Percentiles rank a stretch among this genome's conserved stretches.
These are phyloP conservation scores for Phytopythium boreale DNA, from an alignment of 352 stramenopile genomes.

Conservation along the genomic window DNA sequence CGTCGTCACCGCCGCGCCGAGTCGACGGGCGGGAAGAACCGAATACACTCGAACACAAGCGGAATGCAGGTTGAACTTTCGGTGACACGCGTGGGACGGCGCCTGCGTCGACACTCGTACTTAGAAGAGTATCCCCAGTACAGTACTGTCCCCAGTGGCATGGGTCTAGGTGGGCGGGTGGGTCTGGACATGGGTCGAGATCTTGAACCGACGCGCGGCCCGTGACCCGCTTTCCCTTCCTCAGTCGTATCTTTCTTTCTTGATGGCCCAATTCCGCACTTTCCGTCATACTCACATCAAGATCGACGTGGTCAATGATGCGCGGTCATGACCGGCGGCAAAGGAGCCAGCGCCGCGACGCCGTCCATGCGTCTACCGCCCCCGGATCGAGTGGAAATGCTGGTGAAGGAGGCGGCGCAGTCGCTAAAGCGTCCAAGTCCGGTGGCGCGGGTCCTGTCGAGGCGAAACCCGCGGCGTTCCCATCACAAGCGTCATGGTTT, in stretches of 20 bases:
- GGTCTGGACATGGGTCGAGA: background rate
- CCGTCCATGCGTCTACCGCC: background rate
- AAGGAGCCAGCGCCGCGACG: background rate
- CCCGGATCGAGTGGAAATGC: background rate
- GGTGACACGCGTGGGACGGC: slow-evolving; percentile 2
- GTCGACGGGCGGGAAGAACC: background rate
- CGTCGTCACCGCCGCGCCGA: background rate
- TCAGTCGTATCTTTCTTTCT: background rate
- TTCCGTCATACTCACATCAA: background rate
- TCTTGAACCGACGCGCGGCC: background rate
- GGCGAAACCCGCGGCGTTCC: background rate
- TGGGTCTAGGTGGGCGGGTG: no score
- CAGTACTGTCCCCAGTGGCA: background rate
- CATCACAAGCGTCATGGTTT: background rate
- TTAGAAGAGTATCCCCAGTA: background rate
- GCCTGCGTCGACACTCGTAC: slow-evolving; percentile 1
- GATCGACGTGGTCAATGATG: background rate
- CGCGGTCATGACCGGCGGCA: background rate
- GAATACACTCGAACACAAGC: background rate
- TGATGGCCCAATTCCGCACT: background rate
- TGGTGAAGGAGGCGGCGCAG: background rate
- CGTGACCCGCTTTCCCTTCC: no score
- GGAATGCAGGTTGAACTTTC: background rate
- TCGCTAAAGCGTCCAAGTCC: background rate
- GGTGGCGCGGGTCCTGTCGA: background rate